These are phyloP conservation scores for Croton setiger DNA, from an alignment of 441 rosid genomes.

Conservation along the genomic window DNA sequence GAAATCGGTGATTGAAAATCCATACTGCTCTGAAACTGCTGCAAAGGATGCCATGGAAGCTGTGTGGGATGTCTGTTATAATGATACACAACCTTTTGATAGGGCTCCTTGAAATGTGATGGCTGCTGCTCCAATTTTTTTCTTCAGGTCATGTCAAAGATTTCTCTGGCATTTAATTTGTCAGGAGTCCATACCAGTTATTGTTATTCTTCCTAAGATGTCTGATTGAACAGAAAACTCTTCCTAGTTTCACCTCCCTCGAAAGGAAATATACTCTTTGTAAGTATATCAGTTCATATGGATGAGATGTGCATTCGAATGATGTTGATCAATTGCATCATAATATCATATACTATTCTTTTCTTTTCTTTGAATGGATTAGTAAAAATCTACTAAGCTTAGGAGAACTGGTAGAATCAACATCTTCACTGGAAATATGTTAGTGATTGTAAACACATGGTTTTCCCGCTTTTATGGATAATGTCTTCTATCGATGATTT, in stretches of 20 bases:
- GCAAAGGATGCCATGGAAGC: slow-evolving; percentile 92
- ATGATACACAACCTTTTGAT: slow-evolving; percentile 89
- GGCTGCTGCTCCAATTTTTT: slow-evolving; percentile 7
- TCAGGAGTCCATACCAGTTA: background rate
- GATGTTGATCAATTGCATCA: background rate
- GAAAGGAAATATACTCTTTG: background rate
- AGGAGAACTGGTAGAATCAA: background rate
- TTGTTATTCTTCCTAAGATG: slow-evolving; percentile 1
- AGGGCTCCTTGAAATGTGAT: slow-evolving; percentile 71
- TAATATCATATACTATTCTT: too few species aligned
- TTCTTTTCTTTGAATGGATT: background rate
- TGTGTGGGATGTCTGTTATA: slow-evolving; percentile 91
- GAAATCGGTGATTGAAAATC: slow-evolving; percentile 62
- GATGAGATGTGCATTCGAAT: background rate
- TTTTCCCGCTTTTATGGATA: too few species aligned
- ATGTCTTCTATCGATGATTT: too few species aligned
- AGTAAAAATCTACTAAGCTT: background rate
- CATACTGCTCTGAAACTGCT: slow-evolving; percentile 76
- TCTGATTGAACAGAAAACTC: background rate
- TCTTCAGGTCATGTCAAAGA: background rate
- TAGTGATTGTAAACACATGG: too few species aligned
- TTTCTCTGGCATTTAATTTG: background rate
- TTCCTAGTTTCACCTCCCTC: background rate
- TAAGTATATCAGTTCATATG: background rate
- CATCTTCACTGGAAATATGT: background rate